Evolutionary conservation across 768 basidiomycete genomes (phyloP).

Genomic region (Lactarius sp.): DNA sequence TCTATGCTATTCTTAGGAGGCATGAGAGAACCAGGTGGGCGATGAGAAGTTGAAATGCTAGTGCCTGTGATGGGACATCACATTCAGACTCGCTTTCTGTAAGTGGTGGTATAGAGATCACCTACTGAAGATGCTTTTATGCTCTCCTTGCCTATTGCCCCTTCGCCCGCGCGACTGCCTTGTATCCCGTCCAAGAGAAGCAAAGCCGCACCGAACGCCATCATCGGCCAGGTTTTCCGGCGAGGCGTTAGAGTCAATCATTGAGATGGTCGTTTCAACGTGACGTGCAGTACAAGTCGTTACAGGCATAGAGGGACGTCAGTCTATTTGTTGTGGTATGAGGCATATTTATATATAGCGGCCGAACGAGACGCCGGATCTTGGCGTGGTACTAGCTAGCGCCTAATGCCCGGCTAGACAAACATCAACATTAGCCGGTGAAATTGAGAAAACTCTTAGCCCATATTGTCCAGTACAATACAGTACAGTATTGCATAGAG

Average conservation of each 20-base stretch:
- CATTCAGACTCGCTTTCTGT: background rate
- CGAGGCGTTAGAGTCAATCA: background rate
- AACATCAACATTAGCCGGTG: background rate
- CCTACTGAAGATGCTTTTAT: background rate
- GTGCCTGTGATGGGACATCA: background rate
- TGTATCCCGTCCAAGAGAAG: background rate
- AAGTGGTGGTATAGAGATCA: background rate
- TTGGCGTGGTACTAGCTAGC: background rate
- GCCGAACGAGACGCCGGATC: background rate
- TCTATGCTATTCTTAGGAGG: background rate
- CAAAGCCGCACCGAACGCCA: background rate
- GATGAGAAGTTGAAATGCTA: background rate
- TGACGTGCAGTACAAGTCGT: slow-evolving; percentile 9
- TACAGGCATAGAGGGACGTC: slow-evolving; percentile 1
- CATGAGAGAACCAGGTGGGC: background rate
- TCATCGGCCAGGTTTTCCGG: background rate
- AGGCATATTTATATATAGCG: background rate
- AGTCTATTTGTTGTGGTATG: background rate
- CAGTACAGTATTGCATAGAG: too few species aligned
- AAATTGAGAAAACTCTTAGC: background rate
- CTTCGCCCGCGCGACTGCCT: too few species aligned
- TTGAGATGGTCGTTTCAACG: slow-evolving; percentile 5
- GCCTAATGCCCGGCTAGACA: background rate
- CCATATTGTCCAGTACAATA: too few species aligned
- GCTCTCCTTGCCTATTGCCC: background rate